phyloP scores from a whole-genome alignment of 441 rosid genomes.

The Isatis lusitanica region DNA sequence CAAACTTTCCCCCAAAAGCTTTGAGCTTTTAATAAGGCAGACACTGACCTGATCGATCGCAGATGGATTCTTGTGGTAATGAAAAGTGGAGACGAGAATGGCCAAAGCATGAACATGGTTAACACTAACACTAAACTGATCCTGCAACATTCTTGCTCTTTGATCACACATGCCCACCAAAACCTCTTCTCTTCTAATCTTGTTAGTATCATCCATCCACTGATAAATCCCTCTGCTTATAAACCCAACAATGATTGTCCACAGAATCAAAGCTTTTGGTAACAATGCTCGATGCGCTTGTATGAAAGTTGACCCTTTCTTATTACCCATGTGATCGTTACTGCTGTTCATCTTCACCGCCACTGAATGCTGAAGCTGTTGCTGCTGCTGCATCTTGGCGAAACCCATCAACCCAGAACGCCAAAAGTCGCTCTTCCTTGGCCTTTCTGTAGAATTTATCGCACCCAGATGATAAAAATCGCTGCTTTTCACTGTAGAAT shows the following conservation, averaged over 20 bases:
- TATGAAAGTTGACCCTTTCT: slow-evolving; percentile 68
- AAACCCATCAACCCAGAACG: slow-evolving; percentile 53
- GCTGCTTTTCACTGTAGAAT: slow-evolving; percentile 7
- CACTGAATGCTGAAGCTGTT: slow-evolving; percentile 51
- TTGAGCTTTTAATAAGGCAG: neutral
- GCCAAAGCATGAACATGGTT: slow-evolving; percentile 98
- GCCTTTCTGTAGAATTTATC: slow-evolving; percentile 8
- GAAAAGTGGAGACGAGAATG: slow-evolving; percentile 93
- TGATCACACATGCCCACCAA: slow-evolving; percentile 90
- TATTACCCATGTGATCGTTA: slow-evolving; percentile 58
- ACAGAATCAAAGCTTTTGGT: slow-evolving; percentile 58
- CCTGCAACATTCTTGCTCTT: slow-evolving; percentile 94
- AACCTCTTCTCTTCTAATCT: slow-evolving; percentile 71
- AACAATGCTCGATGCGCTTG: slow-evolving; percentile 72
- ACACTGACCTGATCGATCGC: slow-evolving; percentile 89
- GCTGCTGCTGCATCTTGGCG: slow-evolving; percentile 51
- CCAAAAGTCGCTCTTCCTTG: slow-evolving; percentile 33
- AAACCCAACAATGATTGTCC: slow-evolving; percentile 53
- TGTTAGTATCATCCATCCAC: slow-evolving; percentile 63
- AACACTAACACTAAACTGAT: slow-evolving; percentile 92
- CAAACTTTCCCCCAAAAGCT: neutral
- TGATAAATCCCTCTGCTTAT: slow-evolving; percentile 50
- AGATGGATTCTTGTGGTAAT: slow-evolving; percentile 86
- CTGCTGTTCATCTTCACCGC: slow-evolving; percentile 48
- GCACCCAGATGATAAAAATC: slow-evolving; percentile 23